A percentile compares a stretch with the other conserved stretches of the same genome.
These are phyloP conservation scores for Lepidium campestre DNA, from an alignment of 441 rosid species.

Conservation along the genomic window DNA sequence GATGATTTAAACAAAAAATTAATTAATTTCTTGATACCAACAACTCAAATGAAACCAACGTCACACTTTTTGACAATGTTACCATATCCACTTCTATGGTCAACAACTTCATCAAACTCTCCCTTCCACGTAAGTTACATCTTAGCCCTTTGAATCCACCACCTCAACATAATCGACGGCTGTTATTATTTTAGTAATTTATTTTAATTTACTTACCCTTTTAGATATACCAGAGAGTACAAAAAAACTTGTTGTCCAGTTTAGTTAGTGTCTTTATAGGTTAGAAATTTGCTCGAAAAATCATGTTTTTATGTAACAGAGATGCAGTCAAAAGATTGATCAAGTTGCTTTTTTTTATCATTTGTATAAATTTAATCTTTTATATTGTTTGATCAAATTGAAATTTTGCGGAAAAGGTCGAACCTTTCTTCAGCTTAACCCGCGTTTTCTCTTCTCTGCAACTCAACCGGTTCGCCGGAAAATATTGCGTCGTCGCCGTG, in stretches of 20 bases:
- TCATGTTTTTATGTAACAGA: background rate
- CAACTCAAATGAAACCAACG: constrained; percentile 28
- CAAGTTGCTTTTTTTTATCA: background rate
- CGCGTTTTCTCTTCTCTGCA: constrained; percentile 43
- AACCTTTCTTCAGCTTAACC: constrained; percentile 39
- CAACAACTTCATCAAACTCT: constrained; percentile 31
- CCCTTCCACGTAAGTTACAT: background rate
- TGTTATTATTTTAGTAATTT: background rate
- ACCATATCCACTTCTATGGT: constrained; percentile 34
- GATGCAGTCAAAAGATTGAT: background rate
- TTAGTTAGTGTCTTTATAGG: background rate
- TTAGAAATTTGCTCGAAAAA: background rate
- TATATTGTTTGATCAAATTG: constrained; percentile 4
- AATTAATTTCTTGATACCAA: background rate
- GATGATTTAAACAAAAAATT: background rate
- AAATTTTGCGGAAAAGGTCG: constrained; percentile 34
- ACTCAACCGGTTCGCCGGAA: constrained; percentile 14
- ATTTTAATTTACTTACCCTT: background rate
- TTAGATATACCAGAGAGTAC: background rate
- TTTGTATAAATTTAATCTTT: background rate
- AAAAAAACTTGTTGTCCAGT: background rate
- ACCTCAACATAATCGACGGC: constrained; percentile 10
- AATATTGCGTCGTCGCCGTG: constrained; percentile 12
- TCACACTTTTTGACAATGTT: constrained; percentile 33
- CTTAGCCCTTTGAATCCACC: background rate